Base-by-base conservation (phyloP, 768 basidiomycete genomes). In the Gloeostereum incarnatum region DNA sequence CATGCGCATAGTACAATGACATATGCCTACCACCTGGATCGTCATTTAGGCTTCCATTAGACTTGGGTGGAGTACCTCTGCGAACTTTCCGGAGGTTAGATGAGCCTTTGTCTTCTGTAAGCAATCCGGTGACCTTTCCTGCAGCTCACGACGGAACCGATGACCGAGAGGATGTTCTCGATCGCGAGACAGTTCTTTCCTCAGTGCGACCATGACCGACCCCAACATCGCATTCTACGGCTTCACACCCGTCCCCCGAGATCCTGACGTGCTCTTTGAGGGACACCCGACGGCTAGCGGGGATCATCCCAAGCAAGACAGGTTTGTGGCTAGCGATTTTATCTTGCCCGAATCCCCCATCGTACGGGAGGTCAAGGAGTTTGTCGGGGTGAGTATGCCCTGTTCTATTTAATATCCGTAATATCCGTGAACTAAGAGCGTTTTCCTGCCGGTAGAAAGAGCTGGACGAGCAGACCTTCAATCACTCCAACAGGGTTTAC, bases 401-500 rank as follows among this genome's bases (percentile, higher is more conserved):
- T n/a, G 22, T 17, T 8, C n/a, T 9, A 23, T 1, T 24, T 33
- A 30, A 21, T 38, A 23, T 20, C 19, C 3, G 17, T 20, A 14
- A 1, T 5, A 17, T 26, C 24, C 24, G 25, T 29, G 39, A 21
- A 18, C 6, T 30, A 21, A 36, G 30, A 19, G 25, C 32, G 32
- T 29, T 35, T 5, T 34, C 25, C 23, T 20, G 24, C 22, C 24
- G 23, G 18, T 40, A 69, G 64, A 62, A 57, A 44, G 63, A 66
- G 48, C 59, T 75, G 8, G 58, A 66, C 38, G 50, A 55, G 31
- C 60, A 59, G 43, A 69, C 69, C 1, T 71, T 60, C 52, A 69
- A 71, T 42, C 71, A 75, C 45, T 63, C 61, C 42, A 58, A 68
- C 45, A 61, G 71, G 36, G 66, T 73, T 9, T 73, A 66, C 48